Percentiles rank a stretch among this genome's conserved stretches.
phyloP scores from a whole-genome alignment of 2,329 filamentous ascomycete genomes.

The Helotiales sp. region DNA sequence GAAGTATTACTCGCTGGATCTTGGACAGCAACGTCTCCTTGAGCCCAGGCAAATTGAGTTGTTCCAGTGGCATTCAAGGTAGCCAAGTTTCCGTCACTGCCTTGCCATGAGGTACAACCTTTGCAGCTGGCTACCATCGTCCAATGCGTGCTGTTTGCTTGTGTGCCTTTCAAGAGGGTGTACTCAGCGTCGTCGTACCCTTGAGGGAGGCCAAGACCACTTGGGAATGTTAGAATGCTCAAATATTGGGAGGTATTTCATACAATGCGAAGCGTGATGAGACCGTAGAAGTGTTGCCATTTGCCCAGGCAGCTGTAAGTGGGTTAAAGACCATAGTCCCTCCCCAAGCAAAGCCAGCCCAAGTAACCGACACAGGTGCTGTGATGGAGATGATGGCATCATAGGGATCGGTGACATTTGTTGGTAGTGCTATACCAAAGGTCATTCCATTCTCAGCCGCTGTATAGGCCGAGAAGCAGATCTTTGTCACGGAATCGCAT shows the following conservation, averaged over 20 bases:
- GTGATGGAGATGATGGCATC: slow-evolving; percentile 19
- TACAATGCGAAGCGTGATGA: slow-evolving; percentile 21
- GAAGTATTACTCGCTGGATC: slow-evolving; percentile 22
- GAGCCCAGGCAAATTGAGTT: slow-evolving; percentile 20
- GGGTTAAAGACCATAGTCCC: slow-evolving; percentile 19
- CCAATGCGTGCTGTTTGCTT: slow-evolving; percentile 22
- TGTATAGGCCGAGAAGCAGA: slow-evolving; percentile 13
- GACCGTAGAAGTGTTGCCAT: slow-evolving; percentile 10
- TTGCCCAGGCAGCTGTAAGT: slow-evolving; percentile 15
- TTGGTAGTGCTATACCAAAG: slow-evolving; percentile 13
- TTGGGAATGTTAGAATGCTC: slow-evolving; percentile 10
- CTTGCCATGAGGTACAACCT: slow-evolving; percentile 22
- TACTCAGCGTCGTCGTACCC: slow-evolving; percentile 18
- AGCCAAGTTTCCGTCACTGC: slow-evolving; percentile 11
- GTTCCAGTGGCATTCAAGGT: slow-evolving; percentile 21
- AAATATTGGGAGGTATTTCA: neutral
- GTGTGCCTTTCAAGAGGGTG: slow-evolving; percentile 20
- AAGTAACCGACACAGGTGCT: slow-evolving; percentile 15
- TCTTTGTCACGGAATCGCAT: slow-evolving; percentile 13
- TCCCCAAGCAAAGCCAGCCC: slow-evolving; percentile 16
- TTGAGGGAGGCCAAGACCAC: slow-evolving; percentile 17
- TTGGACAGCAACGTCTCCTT: slow-evolving; percentile 15
- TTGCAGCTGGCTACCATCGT: slow-evolving; percentile 19
- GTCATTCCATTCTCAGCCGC: slow-evolving; percentile 4
- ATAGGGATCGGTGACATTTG: slow-evolving; percentile 13